phyloP scores from a whole-genome alignment of 169 alveolate genomes.

The Eimeria sp. region DNA sequence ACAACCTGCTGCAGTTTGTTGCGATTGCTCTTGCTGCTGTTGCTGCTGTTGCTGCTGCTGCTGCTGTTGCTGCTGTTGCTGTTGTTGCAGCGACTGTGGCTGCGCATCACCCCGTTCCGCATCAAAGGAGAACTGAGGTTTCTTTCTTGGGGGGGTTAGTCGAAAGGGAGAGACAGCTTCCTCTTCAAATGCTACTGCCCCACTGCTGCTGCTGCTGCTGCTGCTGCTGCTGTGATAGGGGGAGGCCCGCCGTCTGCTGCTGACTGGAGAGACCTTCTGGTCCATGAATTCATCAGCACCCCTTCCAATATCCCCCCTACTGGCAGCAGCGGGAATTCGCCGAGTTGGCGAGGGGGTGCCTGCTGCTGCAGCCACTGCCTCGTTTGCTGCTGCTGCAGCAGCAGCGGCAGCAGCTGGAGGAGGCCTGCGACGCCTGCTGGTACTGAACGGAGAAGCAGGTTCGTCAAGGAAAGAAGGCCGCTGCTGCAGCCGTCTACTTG shows the following conservation, averaged over 20 bases:
- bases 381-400: slow-evolving; percentile 24
- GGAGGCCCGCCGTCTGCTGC: slow-evolving; percentile 71
- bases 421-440: slow-evolving; percentile 55
- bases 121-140: slow-evolving; percentile 63
- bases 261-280: slow-evolving; percentile 58
- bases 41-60: background rate
- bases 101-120: background rate
- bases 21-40: slow-evolving; percentile 5
- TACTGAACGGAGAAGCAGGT: slow-evolving; percentile 44
- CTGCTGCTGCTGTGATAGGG: slow-evolving; percentile 54
- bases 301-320: background rate
- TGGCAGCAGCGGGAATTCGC: slow-evolving; percentile 15
- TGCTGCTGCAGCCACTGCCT: slow-evolving; percentile 53
- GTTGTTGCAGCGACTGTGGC: background rate
- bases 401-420: slow-evolving; percentile 45
- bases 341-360: slow-evolving; percentile 47
- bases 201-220: slow-evolving; percentile 23
- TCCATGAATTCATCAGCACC: background rate
- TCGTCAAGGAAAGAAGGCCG: slow-evolving; percentile 61
- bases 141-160: slow-evolving; percentile 58
- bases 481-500: slow-evolving; percentile 40
- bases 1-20: slow-evolving; percentile 28
- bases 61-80: background rate
- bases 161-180: slow-evolving; percentile 37
- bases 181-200: background rate